These are phyloP conservation scores for Coemansia sp. DNA, from an alignment of 192 early-diverging fungal genomes.

Conservation along the genomic window DNA sequence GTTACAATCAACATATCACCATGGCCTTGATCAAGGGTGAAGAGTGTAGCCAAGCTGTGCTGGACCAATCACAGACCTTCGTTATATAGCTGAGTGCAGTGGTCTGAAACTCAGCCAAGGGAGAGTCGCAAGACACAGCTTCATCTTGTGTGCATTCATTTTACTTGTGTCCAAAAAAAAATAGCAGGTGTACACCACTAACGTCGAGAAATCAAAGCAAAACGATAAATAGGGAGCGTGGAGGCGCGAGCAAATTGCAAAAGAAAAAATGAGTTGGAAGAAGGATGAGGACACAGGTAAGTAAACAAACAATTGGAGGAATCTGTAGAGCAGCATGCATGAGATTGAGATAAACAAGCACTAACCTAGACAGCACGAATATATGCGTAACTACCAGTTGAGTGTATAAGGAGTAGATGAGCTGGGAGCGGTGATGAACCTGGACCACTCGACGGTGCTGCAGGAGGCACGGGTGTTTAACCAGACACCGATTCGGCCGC, in stretches of 20 bases:
- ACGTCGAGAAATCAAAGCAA: neutral
- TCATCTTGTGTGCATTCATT: constrained; percentile 2
- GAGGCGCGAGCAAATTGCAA: constrained; percentile 1
- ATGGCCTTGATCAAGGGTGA: neutral
- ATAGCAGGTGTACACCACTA: neutral
- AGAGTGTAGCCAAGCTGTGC: neutral
- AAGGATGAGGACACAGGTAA: constrained; percentile 55
- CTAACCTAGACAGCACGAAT: neutral
- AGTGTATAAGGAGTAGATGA: constrained; percentile 58
- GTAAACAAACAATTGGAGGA: constrained; percentile 1
- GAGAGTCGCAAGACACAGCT: neutral
- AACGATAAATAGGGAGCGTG: neutral
- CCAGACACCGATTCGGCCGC: constrained; percentile 90
- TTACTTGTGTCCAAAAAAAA: neutral
- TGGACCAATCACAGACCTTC: neutral
- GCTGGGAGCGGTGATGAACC: constrained; percentile 76
- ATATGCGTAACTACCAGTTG: neutral
- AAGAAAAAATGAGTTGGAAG: constrained; percentile 44
- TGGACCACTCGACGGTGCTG: constrained; percentile 90
- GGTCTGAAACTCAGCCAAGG: neutral
- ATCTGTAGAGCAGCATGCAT: neutral
- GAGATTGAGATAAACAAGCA: constrained; percentile 3
- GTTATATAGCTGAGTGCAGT: neutral
- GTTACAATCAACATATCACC: no score
- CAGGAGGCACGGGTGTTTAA: constrained; percentile 98